Conservation (phyloP, 2,329 filamentous ascomycete genomes). For the Trichoderma atroviride region DNA sequence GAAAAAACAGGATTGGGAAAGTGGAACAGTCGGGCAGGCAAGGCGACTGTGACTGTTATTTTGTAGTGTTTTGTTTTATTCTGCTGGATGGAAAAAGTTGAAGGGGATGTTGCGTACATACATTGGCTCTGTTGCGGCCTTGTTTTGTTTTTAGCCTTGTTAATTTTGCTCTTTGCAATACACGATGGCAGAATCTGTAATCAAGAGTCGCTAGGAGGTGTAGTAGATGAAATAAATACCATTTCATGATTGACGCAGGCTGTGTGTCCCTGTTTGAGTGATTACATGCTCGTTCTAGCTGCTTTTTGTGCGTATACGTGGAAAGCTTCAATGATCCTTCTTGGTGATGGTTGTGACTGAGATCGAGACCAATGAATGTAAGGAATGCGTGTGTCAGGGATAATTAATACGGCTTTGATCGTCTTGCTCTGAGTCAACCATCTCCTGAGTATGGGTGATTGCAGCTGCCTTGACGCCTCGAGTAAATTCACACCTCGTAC, state of each 20-base stretch:
- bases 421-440: not conserved
- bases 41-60: not conserved
- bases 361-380: not conserved
- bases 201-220: not conserved
- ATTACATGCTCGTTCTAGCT: not conserved
- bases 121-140: not conserved
- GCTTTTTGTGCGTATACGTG: not conserved
- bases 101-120: conserved; percentile 2
- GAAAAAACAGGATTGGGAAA: not conserved
- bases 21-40: not conserved
- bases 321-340: not conserved
- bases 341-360: not conserved
- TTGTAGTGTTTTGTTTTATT: not conserved
- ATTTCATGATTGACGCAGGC: not conserved
- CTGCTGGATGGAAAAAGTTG: not conserved
- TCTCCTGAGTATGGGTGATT: not conserved
- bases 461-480: not conserved
- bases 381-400: not conserved
- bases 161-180: not conserved
- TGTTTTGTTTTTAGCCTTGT: not conserved
- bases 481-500: not conserved
- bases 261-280: not conserved
- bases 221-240: conserved; percentile 14
- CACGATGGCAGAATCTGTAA: conserved; percentile 1
- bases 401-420: not conserved